Base-by-base conservation (phyloP, 306 rosid genomes). In the Casuarina cunninghamiana region DNA sequence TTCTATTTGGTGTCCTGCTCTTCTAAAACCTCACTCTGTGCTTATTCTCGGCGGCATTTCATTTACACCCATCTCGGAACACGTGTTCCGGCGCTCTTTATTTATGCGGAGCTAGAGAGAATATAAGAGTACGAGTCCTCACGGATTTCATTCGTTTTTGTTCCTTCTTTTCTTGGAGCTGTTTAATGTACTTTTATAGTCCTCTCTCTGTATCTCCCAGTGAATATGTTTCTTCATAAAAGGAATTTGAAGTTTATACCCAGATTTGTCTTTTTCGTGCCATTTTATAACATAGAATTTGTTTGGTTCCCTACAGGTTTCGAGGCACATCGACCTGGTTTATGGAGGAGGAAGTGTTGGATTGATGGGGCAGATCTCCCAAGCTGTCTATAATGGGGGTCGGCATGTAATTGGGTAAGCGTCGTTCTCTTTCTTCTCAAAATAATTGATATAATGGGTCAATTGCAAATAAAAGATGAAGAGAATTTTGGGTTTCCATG, bases 281-380 rank as follows among this genome's bases (percentile, higher is more conserved):
- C 71, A 42, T 66, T 66, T 66, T 37, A 15, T 8, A 19, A 10
- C 26, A 8, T n/a, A 42, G 11, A 19, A 6, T 4, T 50, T 69
- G 73, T 71, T 26, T 74, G 80, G 73, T 83, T 75, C 78, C 57
- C 3, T 15, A 81, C 68, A 94, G 98, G 98, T 94, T 75, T 85
- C 92, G 42, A 90, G 91, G 82, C 84, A 94, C 83, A 94, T 94
- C 84, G 98, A 94, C 86, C 83, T 94, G 78, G 98, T 94, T 71
- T 94, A 94, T 78, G 98, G 98, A 79, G 98, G 98, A 78, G 98
- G 98, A 16, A 94, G 98, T 86, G 85, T 94, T 79, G 98, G 98
- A 58, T 84, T 94, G 88, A 94, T 94, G 98, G 98, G 98, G 35
- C 84, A 90, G 85, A 86, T 94, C 71, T 94, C 98, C 61, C 97